Evolutionary conservation across 768 basidiomycete genomes (phyloP).

Genomic region (Phanerodontia chrysosporium): DNA sequence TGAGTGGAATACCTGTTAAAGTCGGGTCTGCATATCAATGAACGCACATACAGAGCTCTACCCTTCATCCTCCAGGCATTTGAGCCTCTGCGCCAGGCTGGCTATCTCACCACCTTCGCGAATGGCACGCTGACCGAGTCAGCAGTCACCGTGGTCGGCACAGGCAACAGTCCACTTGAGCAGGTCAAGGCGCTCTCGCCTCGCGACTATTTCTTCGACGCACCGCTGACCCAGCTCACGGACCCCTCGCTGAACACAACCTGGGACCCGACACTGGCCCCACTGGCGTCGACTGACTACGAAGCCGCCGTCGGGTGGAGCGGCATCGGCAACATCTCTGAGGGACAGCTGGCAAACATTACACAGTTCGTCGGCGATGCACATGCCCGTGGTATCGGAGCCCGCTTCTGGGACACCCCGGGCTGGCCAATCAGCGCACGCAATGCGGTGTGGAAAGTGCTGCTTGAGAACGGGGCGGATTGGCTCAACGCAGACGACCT

Average conservation of each 20-base stretch:
- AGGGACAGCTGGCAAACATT: conserved; percentile 35
- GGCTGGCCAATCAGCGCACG: conserved; percentile 43
- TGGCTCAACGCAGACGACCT: conserved; percentile 52
- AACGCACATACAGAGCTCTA: conserved; percentile 30
- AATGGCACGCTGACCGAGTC: conserved; percentile 35
- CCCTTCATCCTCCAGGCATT: conserved; percentile 41
- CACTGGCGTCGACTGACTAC: conserved; percentile 49
- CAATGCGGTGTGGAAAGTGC: conserved; percentile 39
- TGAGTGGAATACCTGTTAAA: too few species aligned
- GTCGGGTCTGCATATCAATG: conserved; percentile 14
- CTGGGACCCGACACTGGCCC: conserved; percentile 40
- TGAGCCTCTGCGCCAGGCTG: conserved; percentile 39
- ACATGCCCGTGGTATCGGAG: conserved; percentile 38
- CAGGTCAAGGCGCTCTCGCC: conserved; percentile 40
- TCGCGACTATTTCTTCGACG: conserved; percentile 50
- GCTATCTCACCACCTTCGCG: conserved; percentile 43
- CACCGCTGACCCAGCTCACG: conserved; percentile 39
- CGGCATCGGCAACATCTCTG: conserved; percentile 39
- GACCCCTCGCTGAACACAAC: conserved; percentile 32
- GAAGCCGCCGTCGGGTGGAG: conserved; percentile 41
- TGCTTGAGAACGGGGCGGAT: conserved; percentile 41
- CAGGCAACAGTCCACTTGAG: conserved; percentile 48
- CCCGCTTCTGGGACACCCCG: conserved; percentile 53
- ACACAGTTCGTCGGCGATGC: conserved; percentile 39
- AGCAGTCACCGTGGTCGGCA: conserved; percentile 43